Evolutionary conservation across 495 filamentous ascomycete genomes (phyloP), one percentile per base, ranked within the genome.

Genomic region (Aspergillus coremiiformis): DNA sequence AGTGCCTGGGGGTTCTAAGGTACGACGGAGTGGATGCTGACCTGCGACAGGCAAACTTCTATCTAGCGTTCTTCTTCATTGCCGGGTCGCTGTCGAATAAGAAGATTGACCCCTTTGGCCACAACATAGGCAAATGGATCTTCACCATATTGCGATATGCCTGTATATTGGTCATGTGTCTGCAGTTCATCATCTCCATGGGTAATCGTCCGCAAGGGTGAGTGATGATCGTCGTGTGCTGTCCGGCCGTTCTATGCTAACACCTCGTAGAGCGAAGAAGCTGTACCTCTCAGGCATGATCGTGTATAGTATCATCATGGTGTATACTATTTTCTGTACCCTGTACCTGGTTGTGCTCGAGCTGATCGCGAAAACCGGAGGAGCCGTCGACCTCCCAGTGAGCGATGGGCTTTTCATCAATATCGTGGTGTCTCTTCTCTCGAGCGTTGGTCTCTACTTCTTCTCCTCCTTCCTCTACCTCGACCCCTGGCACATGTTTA

Each of bases 401-500:
- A 90, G 87, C 54, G 87, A 89, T 70, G 88, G 92, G 59, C 74
- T 95, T 33, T 93, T 99, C 73, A 89, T 91, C 44, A 96, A 97
- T 71, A 79, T 99, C 24, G 88, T 96, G 65, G 78, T 99, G 52
- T 90, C 85, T n/a, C 87, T 86, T 46, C 77, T 83, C 19, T 91
- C 87, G 5, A 99, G 94, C 1, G 70, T 97, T 32, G 94, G 94
- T 1, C 76, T 99, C 1, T 97, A 97, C 77, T 95, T 99, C 75
- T 76, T 95, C 70, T 95, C 90, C 80, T 87, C 83, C 52, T 93
- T 97, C 75, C 68, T 99, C 23, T 99, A 97, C 70, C 82, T 96
- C 22, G 94, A 97, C 61, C 94, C 94, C 0, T 99, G 94, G 94
- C 93, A 99, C 74, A 95, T 99, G 90, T 87, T 97, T 71, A 99